phyloP scores from a whole-genome alignment of 805 yeast genomes.

The Starmerella sp. region DNA sequence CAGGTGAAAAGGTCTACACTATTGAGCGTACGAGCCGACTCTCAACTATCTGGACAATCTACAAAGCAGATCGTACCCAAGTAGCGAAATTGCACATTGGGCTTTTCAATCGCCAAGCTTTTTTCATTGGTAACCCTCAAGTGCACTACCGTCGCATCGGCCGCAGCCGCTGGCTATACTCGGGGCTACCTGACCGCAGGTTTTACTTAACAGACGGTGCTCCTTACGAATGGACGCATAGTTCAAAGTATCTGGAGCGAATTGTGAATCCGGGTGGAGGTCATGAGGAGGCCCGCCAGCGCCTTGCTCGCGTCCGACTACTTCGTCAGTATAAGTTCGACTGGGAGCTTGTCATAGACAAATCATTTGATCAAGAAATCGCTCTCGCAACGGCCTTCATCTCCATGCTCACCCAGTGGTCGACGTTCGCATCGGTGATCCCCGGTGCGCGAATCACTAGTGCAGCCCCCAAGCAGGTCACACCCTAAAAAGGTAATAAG shows the following conservation, averaged over 20 bases:
- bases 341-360: slow-evolving; percentile 46
- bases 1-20: slow-evolving; percentile 37
- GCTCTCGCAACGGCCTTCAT: slow-evolving; percentile 51
- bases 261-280: slow-evolving; percentile 47
- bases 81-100: slow-evolving; percentile 45
- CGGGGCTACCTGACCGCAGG: slow-evolving; percentile 32
- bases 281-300: slow-evolving; percentile 42
- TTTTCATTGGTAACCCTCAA: slow-evolving; percentile 20
- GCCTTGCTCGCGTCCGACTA: slow-evolving; percentile 46
- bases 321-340: slow-evolving; percentile 51
- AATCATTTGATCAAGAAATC: slow-evolving; percentile 37
- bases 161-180: slow-evolving; percentile 33
- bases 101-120: slow-evolving; percentile 36
- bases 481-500: not conserved
- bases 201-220: slow-evolving; percentile 47
- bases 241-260: slow-evolving; percentile 41
- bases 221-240: slow-evolving; percentile 46
- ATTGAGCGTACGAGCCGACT: slow-evolving; percentile 41
- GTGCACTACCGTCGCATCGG: slow-evolving; percentile 35
- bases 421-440: slow-evolving; percentile 23
- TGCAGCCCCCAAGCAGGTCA: not conserved
- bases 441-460: slow-evolving; percentile 7
- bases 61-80: slow-evolving; percentile 34
- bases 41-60: slow-evolving; percentile 44
- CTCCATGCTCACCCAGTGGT: slow-evolving; percentile 57